A percentile compares a stretch with the other conserved stretches of the same genome.
phyloP scores from a whole-genome alignment of 306 rosid genomes.

The Cicer bijugum region DNA sequence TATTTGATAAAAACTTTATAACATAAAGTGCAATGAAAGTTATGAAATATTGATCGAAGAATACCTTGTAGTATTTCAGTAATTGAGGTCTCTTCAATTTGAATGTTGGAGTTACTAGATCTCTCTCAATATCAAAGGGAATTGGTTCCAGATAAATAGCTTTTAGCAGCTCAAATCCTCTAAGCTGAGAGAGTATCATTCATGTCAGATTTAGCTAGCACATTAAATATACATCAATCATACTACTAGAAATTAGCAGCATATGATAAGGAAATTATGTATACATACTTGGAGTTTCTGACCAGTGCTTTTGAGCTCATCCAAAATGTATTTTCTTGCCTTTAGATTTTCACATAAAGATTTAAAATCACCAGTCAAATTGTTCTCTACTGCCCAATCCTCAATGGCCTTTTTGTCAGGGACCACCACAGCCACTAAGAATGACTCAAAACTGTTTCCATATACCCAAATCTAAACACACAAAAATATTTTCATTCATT shows the following conservation, averaged over 20 bases:
- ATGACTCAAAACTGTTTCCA: slow-evolving; percentile 97
- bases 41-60: slow-evolving; percentile 5
- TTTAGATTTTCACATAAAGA: slow-evolving; percentile 70
- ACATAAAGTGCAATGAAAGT: background rate
- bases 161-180: slow-evolving; percentile 87
- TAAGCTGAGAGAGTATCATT: slow-evolving; percentile 61
- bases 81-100: slow-evolving; percentile 87
- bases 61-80: slow-evolving; percentile 78
- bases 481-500: slow-evolving; percentile 3
- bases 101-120: slow-evolving; percentile 85
- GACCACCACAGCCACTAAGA: slow-evolving; percentile 86
- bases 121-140: slow-evolving; percentile 91
- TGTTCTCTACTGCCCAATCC: slow-evolving; percentile 72
- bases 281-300: slow-evolving; percentile 71
- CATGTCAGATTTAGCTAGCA: slow-evolving; percentile 44
- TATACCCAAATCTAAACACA: slow-evolving; percentile 85
- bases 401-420: slow-evolving; percentile 76
- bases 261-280: slow-evolving; percentile 15
- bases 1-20: background rate
- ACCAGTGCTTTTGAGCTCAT: slow-evolving; percentile 76
- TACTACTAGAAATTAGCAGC: background rate
- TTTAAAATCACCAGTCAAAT: slow-evolving; percentile 64
- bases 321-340: slow-evolving; percentile 77
- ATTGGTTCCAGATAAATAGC: slow-evolving; percentile 82
- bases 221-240: slow-evolving; percentile 32